phyloP scores from a whole-genome alignment of 192 early-diverging fungal species.

The Globomyces pollinis-pini region DNA sequence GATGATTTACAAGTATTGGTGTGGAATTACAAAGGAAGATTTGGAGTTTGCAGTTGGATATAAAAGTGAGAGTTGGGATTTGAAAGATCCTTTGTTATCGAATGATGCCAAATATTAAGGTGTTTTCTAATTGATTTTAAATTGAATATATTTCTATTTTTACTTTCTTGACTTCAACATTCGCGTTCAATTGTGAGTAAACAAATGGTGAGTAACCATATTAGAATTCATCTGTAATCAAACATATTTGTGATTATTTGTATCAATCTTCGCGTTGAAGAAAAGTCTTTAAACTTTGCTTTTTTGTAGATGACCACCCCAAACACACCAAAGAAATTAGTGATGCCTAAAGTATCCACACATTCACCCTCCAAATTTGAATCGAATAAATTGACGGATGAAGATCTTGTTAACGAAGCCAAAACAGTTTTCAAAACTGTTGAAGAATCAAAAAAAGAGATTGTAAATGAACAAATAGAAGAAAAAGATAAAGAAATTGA shows the following conservation, averaged over 20 bases:
- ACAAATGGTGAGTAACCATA: too few species aligned
- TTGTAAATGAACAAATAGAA: background rate
- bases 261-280: too few species aligned
- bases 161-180: too few species aligned
- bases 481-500: too few species aligned
- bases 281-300: too few species aligned
- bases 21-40: constrained; percentile 97
- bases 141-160: too few species aligned
- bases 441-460: background rate
- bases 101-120: constrained; percentile 37
- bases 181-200: too few species aligned
- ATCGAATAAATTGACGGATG: background rate
- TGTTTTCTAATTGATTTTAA: too few species aligned
- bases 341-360: background rate
- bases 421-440: background rate
- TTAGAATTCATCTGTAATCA: too few species aligned
- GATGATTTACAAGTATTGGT: constrained; percentile 99
- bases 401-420: background rate
- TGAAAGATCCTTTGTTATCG: constrained; percentile 54
- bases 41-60: constrained; percentile 86
- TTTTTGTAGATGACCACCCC: too few species aligned
- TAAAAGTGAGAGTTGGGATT: constrained; percentile 78
- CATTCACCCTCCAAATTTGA: background rate
- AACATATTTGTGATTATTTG: too few species aligned
- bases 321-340: background rate